phyloP scores from a whole-genome alignment of 2,329 filamentous ascomycete genomes.

The Ceratocystis diversiconidia region DNA sequence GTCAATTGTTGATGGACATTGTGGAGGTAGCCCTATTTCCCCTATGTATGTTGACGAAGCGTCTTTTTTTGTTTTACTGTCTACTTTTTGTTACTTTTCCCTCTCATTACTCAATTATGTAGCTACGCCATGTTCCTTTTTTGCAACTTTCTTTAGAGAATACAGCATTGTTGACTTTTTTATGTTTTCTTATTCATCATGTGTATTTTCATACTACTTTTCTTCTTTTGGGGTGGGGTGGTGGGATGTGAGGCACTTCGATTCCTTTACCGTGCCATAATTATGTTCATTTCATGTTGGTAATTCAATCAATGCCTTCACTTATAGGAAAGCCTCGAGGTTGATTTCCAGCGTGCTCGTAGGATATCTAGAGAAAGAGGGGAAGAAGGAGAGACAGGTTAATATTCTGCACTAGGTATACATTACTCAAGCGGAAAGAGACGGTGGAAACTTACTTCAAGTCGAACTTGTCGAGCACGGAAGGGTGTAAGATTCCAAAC shows the following conservation, averaged over 20 bases:
- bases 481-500: conserved; percentile 88
- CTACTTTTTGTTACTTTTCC: neutral
- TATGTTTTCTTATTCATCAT: neutral
- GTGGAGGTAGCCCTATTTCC: conserved; percentile 3
- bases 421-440: neutral
- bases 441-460: conserved; percentile 45
- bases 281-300: neutral
- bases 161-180: neutral
- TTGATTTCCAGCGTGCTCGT: conserved; percentile 92
- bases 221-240: conserved; percentile 4
- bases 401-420: neutral
- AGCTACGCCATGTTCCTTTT: neutral
- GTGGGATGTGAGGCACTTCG: conserved; percentile 11
- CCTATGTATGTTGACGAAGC: neutral
- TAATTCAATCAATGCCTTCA: conserved; percentile 2
- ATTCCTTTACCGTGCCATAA: conserved; percentile 3
- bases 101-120: neutral
- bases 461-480: conserved; percentile 85
- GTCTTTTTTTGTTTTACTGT: neutral
- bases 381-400: conserved; percentile 16
- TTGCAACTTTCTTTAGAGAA: neutral
- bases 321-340: conserved; percentile 76
- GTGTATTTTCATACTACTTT: conserved; percentile 14
- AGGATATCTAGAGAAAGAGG: conserved; percentile 50
- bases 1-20: neutral